Conservation (phyloP, 139 green algal genomes). For the Auxenochlorella protothecoides region DNA sequence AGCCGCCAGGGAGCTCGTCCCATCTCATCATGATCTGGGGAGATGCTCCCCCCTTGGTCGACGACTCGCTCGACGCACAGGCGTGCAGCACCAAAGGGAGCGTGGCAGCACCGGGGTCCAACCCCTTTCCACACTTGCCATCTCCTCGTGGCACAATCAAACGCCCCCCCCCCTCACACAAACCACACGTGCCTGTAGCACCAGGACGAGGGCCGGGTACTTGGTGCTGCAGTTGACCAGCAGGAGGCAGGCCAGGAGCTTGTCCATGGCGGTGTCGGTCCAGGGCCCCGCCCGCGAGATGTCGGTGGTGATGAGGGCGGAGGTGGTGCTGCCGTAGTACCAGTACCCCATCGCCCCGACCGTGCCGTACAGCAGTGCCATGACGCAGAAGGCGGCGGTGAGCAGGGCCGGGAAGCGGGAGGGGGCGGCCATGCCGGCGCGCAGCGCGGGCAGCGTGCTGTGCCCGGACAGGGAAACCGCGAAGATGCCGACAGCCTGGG, state of each 20-base stretch:
- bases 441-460: slow-evolving; percentile 37
- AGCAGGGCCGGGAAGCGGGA: slow-evolving; percentile 20
- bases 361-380: slow-evolving; percentile 28
- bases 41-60: too few species aligned
- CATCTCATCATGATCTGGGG: not conserved
- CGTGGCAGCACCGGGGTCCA: not conserved
- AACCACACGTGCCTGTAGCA: slow-evolving; percentile 27
- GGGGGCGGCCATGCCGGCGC: slow-evolving; percentile 31
- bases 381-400: slow-evolving; percentile 22
- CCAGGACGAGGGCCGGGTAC: slow-evolving; percentile 29
- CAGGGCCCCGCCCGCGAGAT: slow-evolving; percentile 12
- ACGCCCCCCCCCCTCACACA: too few species aligned
- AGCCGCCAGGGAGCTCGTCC: not conserved
- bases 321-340: slow-evolving; percentile 34
- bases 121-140: too few species aligned
- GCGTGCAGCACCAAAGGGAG: not conserved
- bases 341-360: slow-evolving; percentile 26
- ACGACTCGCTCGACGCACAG: not conserved
- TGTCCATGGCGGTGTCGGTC: slow-evolving; percentile 32
- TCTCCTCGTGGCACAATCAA: too few species aligned
- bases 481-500: slow-evolving; percentile 44
- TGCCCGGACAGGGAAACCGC: slow-evolving; percentile 35
- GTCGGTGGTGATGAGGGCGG: slow-evolving; percentile 26
- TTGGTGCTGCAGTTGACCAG: slow-evolving; percentile 27
- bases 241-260: slow-evolving; percentile 34